Percentiles rank a stretch among this genome's conserved stretches.
Evolutionary conservation across 78 protist species (phyloP).

Genomic region (Fonticula alba): DNA sequence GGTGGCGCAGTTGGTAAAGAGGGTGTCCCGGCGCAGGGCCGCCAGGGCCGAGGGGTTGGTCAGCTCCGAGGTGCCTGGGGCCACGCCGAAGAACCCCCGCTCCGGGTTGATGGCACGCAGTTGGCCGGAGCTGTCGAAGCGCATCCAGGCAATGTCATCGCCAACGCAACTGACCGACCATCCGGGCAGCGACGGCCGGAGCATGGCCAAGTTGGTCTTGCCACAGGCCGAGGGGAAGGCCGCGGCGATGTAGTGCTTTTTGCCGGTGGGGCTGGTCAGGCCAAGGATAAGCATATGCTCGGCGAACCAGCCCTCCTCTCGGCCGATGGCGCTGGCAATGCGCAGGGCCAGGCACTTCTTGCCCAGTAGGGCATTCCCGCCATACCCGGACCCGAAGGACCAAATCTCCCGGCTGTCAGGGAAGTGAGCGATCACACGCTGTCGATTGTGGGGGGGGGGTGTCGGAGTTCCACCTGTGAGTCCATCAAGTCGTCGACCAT

Average conservation of each 20-base stretch:
- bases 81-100: slow-evolving; percentile 77
- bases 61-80: slow-evolving; percentile 48
- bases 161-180: slow-evolving; percentile 56
- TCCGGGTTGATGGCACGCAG: slow-evolving; percentile 76
- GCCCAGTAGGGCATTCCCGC: slow-evolving; percentile 82
- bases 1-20: slow-evolving; percentile 72
- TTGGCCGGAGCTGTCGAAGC: slow-evolving; percentile 31
- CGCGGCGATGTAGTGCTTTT: slow-evolving; percentile 48
- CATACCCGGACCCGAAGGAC: slow-evolving; percentile 67
- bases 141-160: slow-evolving; percentile 82
- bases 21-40: slow-evolving; percentile 30
- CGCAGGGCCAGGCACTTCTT: slow-evolving; percentile 81
- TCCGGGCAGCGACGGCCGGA: slow-evolving; percentile 14
- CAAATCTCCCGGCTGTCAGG: slow-evolving; percentile 42
- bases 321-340: slow-evolving; percentile 58
- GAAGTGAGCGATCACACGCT: slow-evolving; percentile 49
- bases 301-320: slow-evolving; percentile 72
- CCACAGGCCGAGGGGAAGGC: slow-evolving; percentile 89
- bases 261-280: slow-evolving; percentile 32
- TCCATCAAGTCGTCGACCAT: too few species aligned
- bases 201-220: slow-evolving; percentile 72
- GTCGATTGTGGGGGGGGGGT: too few species aligned
- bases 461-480: too few species aligned
- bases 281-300: slow-evolving; percentile 81
- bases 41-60: slow-evolving; percentile 58